A percentile compares a stretch with the other conserved stretches of the same genome.
Conservation (phyloP, 164 flowering plant genomes). For the Vitis amurensis region DNA sequence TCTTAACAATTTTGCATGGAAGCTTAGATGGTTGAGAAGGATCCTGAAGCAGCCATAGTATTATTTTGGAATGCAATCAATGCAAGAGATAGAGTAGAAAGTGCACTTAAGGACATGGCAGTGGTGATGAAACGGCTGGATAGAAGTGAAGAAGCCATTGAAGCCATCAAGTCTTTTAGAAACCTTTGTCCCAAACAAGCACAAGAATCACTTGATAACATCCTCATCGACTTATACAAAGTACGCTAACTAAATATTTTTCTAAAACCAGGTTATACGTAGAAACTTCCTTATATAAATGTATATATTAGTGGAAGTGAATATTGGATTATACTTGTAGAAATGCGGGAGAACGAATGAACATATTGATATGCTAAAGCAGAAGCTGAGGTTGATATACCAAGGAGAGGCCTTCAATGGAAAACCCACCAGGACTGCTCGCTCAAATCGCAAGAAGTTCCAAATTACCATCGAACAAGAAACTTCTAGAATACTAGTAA, state of each 20-base stretch:
- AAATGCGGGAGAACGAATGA: constrained; percentile 36
- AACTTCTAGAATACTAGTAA: constrained; percentile 12
- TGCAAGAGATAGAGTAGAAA: not conserved
- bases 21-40: constrained; percentile 11
- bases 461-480: constrained; percentile 31
- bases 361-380: constrained; percentile 30
- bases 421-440: constrained; percentile 33
- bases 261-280: not conserved
- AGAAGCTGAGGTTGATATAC: constrained; percentile 32
- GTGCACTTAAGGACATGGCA: too few species aligned
- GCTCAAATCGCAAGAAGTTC: constrained; percentile 38
- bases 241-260: not conserved
- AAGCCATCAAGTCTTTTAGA: too few species aligned
- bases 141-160: too few species aligned
- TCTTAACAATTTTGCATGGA: too few species aligned
- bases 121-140: too few species aligned
- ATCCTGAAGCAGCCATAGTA: constrained; percentile 13
- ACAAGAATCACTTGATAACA: constrained; percentile 19
- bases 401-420: constrained; percentile 37
- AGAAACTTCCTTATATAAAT: not conserved
- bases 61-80: constrained; percentile 19
- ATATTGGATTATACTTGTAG: constrained; percentile 2
- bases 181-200: constrained; percentile 9
- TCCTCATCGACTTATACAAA: constrained; percentile 16
- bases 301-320: too few species aligned